Base-by-base conservation (phyloP, 2,329 filamentous ascomycete genomes). In the Colletotrichum sp. region DNA sequence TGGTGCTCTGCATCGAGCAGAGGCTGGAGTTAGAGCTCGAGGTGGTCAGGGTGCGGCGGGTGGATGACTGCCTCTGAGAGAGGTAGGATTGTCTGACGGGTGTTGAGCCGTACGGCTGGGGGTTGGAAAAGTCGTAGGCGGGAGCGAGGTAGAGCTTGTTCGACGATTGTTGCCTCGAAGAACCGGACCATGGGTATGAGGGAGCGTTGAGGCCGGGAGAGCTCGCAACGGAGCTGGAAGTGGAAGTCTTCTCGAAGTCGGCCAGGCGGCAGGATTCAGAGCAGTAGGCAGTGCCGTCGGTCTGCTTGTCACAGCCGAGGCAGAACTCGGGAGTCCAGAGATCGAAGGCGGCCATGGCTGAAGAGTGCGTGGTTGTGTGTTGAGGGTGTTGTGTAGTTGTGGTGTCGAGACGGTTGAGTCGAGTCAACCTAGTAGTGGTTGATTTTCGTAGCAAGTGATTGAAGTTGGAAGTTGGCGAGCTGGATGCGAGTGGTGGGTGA, bases 301-400 rank as follows among this genome's bases (percentile, higher is more conserved):
- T 96, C 87, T 98, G 95, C 87, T 94, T 94, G 87, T 98, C 96
- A 89, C 96, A 98, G 88, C 94, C 93, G 81, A 98, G 92, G 90
- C 96, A 98, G 91, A 95, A 98, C 86, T 98, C 94, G 85, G 94
- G 95, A 81, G 94, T 94, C 95, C 96, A 98, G 82, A 88, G 85
- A 79, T 91, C 90, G 82, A 75, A 75, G 28, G 67, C 67, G 26
- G 72, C 39, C 66, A 71, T 77, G 36, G 34, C 43, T 71, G 48
- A 7, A 55, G 63, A n/a, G n/a, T 66, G 13, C 24, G 34, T 24
- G 34, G 48, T 70, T 21, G 39, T 21, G 13, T 28, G 7, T 24
- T 65, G 43, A 48, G 6, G 13, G 52, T 57, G 32, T 18, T 21
- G 24, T 34, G 70, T 39, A 15, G 21, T 34, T 67, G 34, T 34